phyloP scores from a whole-genome alignment of 768 basidiomycete genomes.

The Pleurotus giganteus region DNA sequence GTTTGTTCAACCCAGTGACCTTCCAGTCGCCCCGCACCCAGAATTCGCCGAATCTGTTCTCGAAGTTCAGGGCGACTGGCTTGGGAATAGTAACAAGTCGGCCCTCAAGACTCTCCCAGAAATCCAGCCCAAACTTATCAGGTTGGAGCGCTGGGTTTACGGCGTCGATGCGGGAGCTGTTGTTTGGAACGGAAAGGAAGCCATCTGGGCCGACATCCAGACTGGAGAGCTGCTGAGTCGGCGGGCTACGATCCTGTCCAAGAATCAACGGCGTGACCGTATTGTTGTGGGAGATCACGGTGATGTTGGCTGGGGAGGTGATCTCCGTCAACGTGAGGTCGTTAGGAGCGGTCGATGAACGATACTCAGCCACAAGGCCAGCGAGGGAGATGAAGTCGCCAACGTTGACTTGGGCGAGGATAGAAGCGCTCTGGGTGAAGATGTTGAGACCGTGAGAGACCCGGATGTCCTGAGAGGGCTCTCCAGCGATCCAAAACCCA shows the following conservation, averaged over 20 bases:
- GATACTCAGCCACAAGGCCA: constrained; percentile 49
- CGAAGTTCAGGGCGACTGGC: constrained; percentile 47
- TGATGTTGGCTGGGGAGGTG: constrained; percentile 39
- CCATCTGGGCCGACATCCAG: constrained; percentile 54
- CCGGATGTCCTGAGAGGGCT: constrained; percentile 40
- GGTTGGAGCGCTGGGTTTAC: constrained; percentile 49
- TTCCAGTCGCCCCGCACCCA: constrained; percentile 62
- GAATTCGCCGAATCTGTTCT: constrained; percentile 52
- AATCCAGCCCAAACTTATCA: constrained; percentile 54
- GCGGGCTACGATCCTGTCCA: constrained; percentile 51
- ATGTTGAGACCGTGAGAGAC: constrained; percentile 51
- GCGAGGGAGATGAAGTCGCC: constrained; percentile 48
- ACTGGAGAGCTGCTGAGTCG: constrained; percentile 44
- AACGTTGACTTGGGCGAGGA: constrained; percentile 36
- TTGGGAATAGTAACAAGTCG: constrained; percentile 51
- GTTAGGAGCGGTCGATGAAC: constrained; percentile 38
- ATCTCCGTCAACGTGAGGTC: constrained; percentile 53
- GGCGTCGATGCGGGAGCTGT: constrained; percentile 41
- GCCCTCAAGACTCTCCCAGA: constrained; percentile 64
- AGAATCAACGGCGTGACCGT: constrained; percentile 47
- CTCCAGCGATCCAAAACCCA: constrained; percentile 49
- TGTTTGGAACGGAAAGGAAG: constrained; percentile 55
- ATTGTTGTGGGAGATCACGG: constrained; percentile 42
- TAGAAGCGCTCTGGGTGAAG: constrained; percentile 38
- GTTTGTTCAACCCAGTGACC: constrained; percentile 50